These are phyloP conservation scores for Didymellaceae sp. DNA, from an alignment of 2,329 filamentous ascomycete species.

Conservation along the genomic window DNA sequence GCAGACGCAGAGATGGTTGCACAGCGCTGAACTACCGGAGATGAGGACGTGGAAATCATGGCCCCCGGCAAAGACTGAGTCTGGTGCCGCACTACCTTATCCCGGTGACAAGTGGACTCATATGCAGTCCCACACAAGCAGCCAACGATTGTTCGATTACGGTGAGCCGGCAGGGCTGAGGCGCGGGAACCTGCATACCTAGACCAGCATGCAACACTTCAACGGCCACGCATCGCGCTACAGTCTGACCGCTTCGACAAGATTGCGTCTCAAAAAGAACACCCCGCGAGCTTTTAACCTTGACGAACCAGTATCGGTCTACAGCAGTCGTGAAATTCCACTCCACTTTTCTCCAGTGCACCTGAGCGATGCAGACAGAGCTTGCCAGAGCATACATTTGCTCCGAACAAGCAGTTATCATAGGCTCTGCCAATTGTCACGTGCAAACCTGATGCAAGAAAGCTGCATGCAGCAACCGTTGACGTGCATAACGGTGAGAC, in stretches of 20 bases:
- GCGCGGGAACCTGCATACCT: constrained; percentile 36
- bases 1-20: constrained; percentile 21
- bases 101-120: constrained; percentile 8
- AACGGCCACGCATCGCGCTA: constrained; percentile 16
- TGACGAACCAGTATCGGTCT: too few species aligned
- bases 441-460: constrained; percentile 26
- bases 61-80: constrained; percentile 22
- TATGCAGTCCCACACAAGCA: constrained; percentile 21
- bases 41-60: constrained; percentile 18
- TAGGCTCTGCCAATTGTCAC: constrained; percentile 15
- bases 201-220: constrained; percentile 15
- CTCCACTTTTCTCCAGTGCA: too few species aligned
- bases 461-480: constrained; percentile 4
- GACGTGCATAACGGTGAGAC: constrained; percentile 9
- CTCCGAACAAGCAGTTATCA: constrained; percentile 15
- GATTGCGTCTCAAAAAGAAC: not conserved
- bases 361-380: not conserved
- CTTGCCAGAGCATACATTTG: not conserved
- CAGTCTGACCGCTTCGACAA: constrained; percentile 4
- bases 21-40: constrained; percentile 22
- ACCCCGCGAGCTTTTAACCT: too few species aligned
- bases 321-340: too few species aligned
- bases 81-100: constrained; percentile 29
- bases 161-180: constrained; percentile 18
- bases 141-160: constrained; percentile 31